A percentile compares a stretch with the other conserved stretches of the same genome.
phyloP scores from a whole-genome alignment of 1,139 yeast species.

The Saccharomyces pastorianus region DNA sequence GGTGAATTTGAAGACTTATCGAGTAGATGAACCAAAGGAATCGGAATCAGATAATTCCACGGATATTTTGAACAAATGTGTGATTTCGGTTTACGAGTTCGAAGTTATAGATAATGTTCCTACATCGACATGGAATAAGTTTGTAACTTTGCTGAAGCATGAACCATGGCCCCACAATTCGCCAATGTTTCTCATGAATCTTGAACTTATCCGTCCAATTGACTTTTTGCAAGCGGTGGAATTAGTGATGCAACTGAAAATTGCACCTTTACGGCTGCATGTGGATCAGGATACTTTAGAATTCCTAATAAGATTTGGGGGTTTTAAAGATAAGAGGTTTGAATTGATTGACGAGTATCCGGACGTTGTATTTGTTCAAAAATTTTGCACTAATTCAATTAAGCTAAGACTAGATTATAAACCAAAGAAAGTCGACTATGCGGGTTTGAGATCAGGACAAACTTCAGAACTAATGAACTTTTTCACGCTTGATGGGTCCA shows the following conservation, averaged over 20 bases:
- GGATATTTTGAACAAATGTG: conserved; percentile 43
- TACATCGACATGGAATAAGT: conserved; percentile 86
- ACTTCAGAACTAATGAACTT: conserved; percentile 81
- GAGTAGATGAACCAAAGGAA: conserved; percentile 40
- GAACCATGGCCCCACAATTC: conserved; percentile 39
- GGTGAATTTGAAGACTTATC: conserved; percentile 40
- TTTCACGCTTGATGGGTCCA: conserved; percentile 80
- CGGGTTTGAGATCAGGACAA: conserved; percentile 78
- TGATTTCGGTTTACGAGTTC: conserved; percentile 42
- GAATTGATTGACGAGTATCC: conserved; percentile 44
- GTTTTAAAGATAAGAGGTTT: conserved; percentile 68
- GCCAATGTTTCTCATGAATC: conserved; percentile 48
- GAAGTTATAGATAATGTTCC: conserved; percentile 72
- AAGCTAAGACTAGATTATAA: conserved; percentile 76
- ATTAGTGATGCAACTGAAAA: conserved; percentile 44
- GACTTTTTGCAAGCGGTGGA: conserved; percentile 63
- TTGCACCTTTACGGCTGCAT: conserved; percentile 72
- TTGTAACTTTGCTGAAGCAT: conserved; percentile 66
- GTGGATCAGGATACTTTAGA: conserved; percentile 92
- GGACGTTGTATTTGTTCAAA: conserved; percentile 62
- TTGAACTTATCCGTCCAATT: conserved; percentile 61
- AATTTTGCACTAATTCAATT: conserved; percentile 54
- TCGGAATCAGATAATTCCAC: conserved; percentile 31
- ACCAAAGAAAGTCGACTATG: conserved; percentile 71
- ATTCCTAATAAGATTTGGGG: conserved; percentile 69